These are phyloP conservation scores for Backusella psychrophila DNA, from an alignment of 192 early-diverging fungal species.

Conservation along the genomic window DNA sequence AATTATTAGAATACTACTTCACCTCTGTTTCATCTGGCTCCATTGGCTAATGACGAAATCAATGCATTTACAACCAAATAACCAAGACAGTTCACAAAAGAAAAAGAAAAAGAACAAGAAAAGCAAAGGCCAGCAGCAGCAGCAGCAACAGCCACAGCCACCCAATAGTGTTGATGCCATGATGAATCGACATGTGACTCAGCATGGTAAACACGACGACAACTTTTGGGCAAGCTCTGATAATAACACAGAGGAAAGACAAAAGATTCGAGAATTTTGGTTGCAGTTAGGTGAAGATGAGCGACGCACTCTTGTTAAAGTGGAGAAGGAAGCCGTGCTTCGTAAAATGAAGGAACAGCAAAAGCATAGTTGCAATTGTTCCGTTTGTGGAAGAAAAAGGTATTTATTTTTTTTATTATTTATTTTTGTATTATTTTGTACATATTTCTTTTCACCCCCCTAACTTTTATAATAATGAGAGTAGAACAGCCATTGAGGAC, in stretches of 20 bases:
- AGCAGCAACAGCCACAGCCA: background rate
- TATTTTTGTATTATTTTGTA: background rate
- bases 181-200: slow-evolving; percentile 16
- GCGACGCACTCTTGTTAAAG: slow-evolving; percentile 72
- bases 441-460: background rate
- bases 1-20: background rate
- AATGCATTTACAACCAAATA: slow-evolving; percentile 1
- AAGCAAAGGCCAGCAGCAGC: background rate
- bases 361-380: slow-evolving; percentile 80
- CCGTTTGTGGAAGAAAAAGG: slow-evolving; percentile 80
- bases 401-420: slow-evolving; percentile 32
- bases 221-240: slow-evolving; percentile 63
- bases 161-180: slow-evolving; percentile 5
- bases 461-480: background rate
- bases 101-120: slow-evolving; percentile 10
- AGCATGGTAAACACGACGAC: slow-evolving; percentile 19
- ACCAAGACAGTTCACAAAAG: background rate
- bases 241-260: slow-evolving; percentile 71
- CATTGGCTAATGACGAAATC: slow-evolving; percentile 15
- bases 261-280: slow-evolving; percentile 85
- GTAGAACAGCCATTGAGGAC: slow-evolving; percentile 78
- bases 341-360: slow-evolving; percentile 92
- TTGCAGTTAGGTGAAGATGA: slow-evolving; percentile 78
- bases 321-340: slow-evolving; percentile 84
- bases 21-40: slow-evolving; percentile 17